Evolutionary conservation across 2,329 filamentous ascomycete genomes (phyloP), one percentile per base, ranked within the genome.

Genomic region (Fusarium duplospermum): DNA sequence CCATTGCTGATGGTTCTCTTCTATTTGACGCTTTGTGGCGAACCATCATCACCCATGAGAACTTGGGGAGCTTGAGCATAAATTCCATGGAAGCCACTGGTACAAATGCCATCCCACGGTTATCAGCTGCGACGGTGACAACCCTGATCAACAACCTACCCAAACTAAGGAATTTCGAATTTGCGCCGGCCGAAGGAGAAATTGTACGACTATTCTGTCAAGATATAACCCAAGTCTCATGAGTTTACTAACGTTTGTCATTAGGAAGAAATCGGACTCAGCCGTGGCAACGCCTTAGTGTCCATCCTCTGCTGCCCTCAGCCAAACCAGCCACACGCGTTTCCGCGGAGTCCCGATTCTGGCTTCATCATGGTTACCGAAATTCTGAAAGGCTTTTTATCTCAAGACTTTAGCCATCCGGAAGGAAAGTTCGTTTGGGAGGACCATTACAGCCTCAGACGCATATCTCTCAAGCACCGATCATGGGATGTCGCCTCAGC

Each of bases 191-290:
- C 20, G 24, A 52, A 31, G 47, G 6, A 11, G 36, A 73, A 22
- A 54, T 74, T 4, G 75, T 77, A 38, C 31, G 56, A 5, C 57
- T 29, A 8, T 11, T 3, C 6, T 2, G 29, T 24, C 8, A 29
- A 10, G 5, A 35, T 27, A 2, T 16, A 5, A 3, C 4, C 22
- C n/a, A 9, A 13, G 16, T 4, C 6, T 22, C 10, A 36, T 16
- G 10, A 45, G 13, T 20, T 16, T 33, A 7, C 56, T 60, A 11
- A 66, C 42, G 3, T 16, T 11, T 1, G 29, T 20, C 0, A 1
- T 20, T n/a, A 77, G 75, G 29, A 50, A 3, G 31, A 67, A 35
- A 74, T 71, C n/a, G 71, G 62, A 14, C 22, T 77, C 11, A 50
- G 66, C 9, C 59, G 22, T 24, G 64, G 47, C 14, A 20, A 16